Evolutionary conservation across 257 asterid species (phyloP).

Genomic region (Solanum infundibuliforme): DNA sequence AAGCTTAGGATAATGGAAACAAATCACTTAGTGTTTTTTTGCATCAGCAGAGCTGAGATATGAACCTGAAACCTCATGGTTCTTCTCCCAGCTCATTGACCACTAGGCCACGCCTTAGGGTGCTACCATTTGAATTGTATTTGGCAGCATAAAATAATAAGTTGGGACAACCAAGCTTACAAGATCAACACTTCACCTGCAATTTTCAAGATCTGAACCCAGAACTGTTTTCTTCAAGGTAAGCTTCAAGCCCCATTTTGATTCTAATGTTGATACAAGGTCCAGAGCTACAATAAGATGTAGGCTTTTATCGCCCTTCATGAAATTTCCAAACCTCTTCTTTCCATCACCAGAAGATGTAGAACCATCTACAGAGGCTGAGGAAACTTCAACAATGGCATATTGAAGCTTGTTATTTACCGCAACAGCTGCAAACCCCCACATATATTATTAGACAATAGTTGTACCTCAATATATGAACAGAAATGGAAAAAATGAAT

Average conservation of each 20-base stretch:
- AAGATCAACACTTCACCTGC: slow-evolving; percentile 38
- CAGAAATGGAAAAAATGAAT: neutral
- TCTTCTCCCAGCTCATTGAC: neutral
- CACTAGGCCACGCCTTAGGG: neutral
- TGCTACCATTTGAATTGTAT: neutral
- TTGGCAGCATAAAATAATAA: neutral
- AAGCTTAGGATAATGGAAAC: neutral
- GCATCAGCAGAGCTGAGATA: neutral
- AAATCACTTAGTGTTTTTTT: neutral
- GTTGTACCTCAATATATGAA: neutral
- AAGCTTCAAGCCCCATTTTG: slow-evolving; percentile 80
- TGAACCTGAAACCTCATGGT: neutral
- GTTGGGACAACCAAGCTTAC: neutral
- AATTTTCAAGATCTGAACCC: slow-evolving; percentile 86
- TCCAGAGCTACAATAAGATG: slow-evolving; percentile 71
- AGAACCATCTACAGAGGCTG: slow-evolving; percentile 28
- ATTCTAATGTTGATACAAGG: slow-evolving; percentile 77
- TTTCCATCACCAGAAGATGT: slow-evolving; percentile 38
- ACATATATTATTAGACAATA: neutral
- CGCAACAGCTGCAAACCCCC: slow-evolving; percentile 64
- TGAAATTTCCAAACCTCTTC: slow-evolving; percentile 54
- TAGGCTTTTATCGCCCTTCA: slow-evolving; percentile 41
- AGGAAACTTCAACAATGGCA: slow-evolving; percentile 73
- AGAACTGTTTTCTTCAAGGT: slow-evolving; percentile 47
- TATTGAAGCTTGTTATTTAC: slow-evolving; percentile 86